These are phyloP conservation scores for Actinidia polygama DNA, from an alignment of 179 eudicot species.

Conservation along the genomic window DNA sequence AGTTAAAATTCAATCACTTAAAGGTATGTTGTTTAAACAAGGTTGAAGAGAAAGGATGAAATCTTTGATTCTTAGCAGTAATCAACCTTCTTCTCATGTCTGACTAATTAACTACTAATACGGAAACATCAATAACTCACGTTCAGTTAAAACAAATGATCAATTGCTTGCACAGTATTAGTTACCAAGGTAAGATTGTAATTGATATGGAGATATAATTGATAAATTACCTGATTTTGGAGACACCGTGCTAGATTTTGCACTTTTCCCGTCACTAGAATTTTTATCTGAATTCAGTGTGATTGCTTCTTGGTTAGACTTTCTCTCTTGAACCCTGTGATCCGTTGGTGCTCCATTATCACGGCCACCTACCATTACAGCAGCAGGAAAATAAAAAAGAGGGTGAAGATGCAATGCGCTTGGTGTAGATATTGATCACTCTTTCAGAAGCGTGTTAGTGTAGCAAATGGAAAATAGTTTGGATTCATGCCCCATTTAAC, in stretches of 20 bases:
- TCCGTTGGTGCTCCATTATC: conserved; percentile 18
- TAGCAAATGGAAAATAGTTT: not conserved
- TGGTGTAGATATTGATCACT: not conserved
- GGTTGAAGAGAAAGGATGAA: too few relatives aligned
- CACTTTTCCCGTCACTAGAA: conserved; percentile 17
- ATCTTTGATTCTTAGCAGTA: not conserved
- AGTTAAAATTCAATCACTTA: not conserved
- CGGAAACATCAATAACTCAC: not conserved
- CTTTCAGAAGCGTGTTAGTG: not conserved
- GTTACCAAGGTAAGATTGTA: not conserved
- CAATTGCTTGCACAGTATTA: not conserved
- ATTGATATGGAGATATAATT: not conserved
- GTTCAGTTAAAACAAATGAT: not conserved
- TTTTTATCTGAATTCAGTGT: conserved; percentile 22
- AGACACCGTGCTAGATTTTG: conserved; percentile 10
- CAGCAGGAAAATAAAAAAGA: not conserved
- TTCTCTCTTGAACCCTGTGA: conserved; percentile 27
- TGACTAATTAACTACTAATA: not conserved
- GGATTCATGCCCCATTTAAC: not conserved
- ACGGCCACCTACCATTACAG: conserved; percentile 20
- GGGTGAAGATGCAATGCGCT: not conserved
- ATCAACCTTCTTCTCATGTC: not conserved
- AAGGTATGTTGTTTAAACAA: not conserved
- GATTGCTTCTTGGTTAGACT: conserved; percentile 11
- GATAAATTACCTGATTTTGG: conserved; percentile 34